phyloP scores from a whole-genome alignment of 1,284 basidiomycete species.

The Entoloma clypeatum region DNA sequence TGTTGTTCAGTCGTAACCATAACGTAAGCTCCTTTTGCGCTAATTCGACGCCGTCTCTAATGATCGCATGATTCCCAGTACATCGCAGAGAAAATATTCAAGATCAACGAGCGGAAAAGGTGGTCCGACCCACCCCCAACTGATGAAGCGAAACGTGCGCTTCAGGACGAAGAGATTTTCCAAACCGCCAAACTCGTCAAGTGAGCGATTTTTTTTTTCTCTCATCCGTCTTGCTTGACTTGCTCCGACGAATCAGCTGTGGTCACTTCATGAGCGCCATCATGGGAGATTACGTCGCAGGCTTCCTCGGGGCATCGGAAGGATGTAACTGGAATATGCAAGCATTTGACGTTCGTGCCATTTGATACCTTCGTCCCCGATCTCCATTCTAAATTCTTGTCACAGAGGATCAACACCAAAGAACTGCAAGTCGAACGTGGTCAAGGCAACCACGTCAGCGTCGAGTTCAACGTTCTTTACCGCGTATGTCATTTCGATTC shows the following conservation, averaged over 20 bases:
- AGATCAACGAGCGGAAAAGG: slow-evolving; percentile 43
- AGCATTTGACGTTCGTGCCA: slow-evolving; percentile 32
- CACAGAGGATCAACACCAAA: slow-evolving; percentile 30
- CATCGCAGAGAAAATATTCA: slow-evolving; percentile 46
- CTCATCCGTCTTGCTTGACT: neutral
- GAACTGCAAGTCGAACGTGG: slow-evolving; percentile 35
- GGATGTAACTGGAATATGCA: slow-evolving; percentile 39
- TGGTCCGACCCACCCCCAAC: slow-evolving; percentile 34
- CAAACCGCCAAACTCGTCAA: slow-evolving; percentile 51
- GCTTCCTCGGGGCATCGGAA: slow-evolving; percentile 42
- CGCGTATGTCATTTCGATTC: slow-evolving; percentile 27
- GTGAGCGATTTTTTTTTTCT: slow-evolving; percentile 18
- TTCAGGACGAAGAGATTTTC: slow-evolving; percentile 51
- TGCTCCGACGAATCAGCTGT: slow-evolving; percentile 24
- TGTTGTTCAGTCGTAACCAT: slow-evolving; percentile 47
- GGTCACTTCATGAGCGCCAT: slow-evolving; percentile 40
- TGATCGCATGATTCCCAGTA: slow-evolving; percentile 28
- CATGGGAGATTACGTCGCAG: slow-evolving; percentile 42
- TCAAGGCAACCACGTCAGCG: slow-evolving; percentile 44
- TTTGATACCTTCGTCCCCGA: too few relatives aligned
- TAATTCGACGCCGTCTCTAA: too few relatives aligned
- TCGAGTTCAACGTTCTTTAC: slow-evolving; percentile 56
- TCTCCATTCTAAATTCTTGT: neutral
- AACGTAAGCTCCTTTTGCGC: too few relatives aligned
- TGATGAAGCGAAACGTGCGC: slow-evolving; percentile 24